A percentile compares a stretch with the other conserved stretches of the same genome.
Conservation (phyloP, 495 filamentous ascomycete genomes). For the Lasiosphaeria miniovina region DNA sequence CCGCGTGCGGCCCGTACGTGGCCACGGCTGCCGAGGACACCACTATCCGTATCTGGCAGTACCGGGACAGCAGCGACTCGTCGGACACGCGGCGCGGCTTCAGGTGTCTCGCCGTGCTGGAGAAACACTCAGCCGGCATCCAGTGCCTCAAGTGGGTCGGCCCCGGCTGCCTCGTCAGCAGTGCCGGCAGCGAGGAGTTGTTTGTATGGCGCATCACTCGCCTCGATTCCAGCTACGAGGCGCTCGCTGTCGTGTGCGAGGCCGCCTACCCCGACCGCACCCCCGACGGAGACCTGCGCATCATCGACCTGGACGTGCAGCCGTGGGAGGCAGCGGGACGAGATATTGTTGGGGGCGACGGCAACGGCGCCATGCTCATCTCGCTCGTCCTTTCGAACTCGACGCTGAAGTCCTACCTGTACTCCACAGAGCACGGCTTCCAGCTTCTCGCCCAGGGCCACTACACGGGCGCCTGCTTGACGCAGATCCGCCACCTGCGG, state of each 20-base stretch:
- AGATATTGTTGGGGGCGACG: slow-evolving; percentile 15
- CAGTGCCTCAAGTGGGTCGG: slow-evolving; percentile 76
- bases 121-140: slow-evolving; percentile 76
- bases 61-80: slow-evolving; percentile 13
- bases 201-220: slow-evolving; percentile 70
- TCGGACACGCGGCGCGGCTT: slow-evolving; percentile 13
- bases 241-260: slow-evolving; percentile 56
- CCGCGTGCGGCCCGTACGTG: slow-evolving; percentile 53
- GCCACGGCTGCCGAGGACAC: slow-evolving; percentile 94
- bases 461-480: slow-evolving; percentile 80
- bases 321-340: slow-evolving; percentile 4
- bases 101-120: slow-evolving; percentile 59
- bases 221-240: slow-evolving; percentile 53
- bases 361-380: slow-evolving; percentile 53
- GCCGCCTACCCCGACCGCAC: slow-evolving; percentile 57
- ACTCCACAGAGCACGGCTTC: slow-evolving; percentile 49
- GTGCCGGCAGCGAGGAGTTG: slow-evolving; percentile 83
- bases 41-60: slow-evolving; percentile 66
- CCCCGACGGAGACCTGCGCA: slow-evolving; percentile 66
- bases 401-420: slow-evolving; percentile 62
- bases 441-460: slow-evolving; percentile 51
- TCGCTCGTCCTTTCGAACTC: slow-evolving; percentile 78
- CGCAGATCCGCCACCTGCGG: slow-evolving; percentile 57
- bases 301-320: slow-evolving; percentile 65
- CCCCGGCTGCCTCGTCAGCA: slow-evolving; percentile 72